Percentiles rank a stretch among this genome's conserved stretches.
Conservation (phyloP, 2,329 filamentous ascomycete species). For the Aspergillus texensis region DNA sequence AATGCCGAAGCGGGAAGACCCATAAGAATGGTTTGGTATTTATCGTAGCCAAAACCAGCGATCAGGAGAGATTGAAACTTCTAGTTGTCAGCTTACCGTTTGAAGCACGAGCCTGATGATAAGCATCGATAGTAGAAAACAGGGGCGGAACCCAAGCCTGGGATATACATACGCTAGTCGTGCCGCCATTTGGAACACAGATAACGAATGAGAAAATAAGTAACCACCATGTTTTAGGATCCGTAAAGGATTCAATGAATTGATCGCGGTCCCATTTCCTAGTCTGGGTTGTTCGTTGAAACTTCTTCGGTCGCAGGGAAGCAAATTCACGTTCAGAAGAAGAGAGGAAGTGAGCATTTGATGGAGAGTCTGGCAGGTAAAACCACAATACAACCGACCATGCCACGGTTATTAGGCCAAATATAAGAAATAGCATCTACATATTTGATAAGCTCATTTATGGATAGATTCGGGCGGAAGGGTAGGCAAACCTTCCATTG, state of each 20-base stretch:
- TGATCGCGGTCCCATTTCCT: conserved; percentile 22
- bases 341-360: conserved; percentile 19
- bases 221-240: conserved; percentile 37
- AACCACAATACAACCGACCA: conserved; percentile 19
- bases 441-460: background rate
- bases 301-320: conserved; percentile 14
- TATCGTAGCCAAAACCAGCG: conserved; percentile 26
- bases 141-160: too few relatives aligned
- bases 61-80: conserved; percentile 24
- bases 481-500: conserved; percentile 18
- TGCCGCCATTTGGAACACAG: conserved; percentile 22
- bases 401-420: conserved; percentile 18
- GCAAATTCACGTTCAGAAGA: conserved; percentile 13
- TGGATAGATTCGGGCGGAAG: background rate
- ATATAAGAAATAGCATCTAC: conserved; percentile 22
- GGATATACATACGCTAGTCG: conserved; percentile 18
- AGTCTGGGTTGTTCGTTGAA: conserved; percentile 13
- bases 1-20: conserved; percentile 22
- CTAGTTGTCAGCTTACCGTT: background rate
- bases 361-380: conserved; percentile 20
- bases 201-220: conserved; percentile 24
- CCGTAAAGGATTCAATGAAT: conserved; percentile 33
- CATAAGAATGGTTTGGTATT: conserved; percentile 27
- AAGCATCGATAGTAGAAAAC: background rate
- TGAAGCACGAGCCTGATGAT: background rate